Base-by-base conservation (phyloP, 352 stramenopile genomes). In the Phytophthora kernoviae region DNA sequence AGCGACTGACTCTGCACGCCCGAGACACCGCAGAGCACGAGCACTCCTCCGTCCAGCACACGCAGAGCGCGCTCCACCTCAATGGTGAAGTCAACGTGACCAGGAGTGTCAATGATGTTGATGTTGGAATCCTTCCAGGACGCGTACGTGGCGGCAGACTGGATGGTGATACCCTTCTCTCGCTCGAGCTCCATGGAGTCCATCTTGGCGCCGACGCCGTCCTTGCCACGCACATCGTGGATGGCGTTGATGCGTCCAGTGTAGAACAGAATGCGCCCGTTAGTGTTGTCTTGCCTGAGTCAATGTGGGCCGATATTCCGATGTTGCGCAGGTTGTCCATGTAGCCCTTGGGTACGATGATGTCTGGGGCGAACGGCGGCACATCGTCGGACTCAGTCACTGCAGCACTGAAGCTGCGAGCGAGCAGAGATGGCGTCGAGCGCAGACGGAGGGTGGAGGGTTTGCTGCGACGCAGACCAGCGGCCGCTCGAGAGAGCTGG, bases 41-140 rank as follows among this genome's bases (percentile, higher is more conserved):
- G 76, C 53, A 99, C 90, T 22, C 94, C 97, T 22, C 98, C 98
- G 77, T 99, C 98, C 26, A 99, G 75, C 40, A 99, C 98, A 47
- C 98, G 94, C 54, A 99, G 73, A 14, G 97, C 96, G 26, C 97
- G 90, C 79, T 99, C 97, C 32, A 96, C 88, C 77, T 99, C 98
- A 70, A 99, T 98, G 2, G 98, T 99, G 67, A 99, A 99, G 77
- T 99, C 98, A 32, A 99, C 97, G 87, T 99, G 98, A 61, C 98
- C 98, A 22, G 98, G 97, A 37, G 98, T 99, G 77, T 99, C 98
- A 62, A 99, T 99, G 71, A 99, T 99, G 78, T 99, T 99, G 61
- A 99, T 97, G 78, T 99, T 96, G 39, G 91, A 84, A 69, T 99
- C 90, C 65, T 98, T 98, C 91, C 92, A 98, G 53, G 70, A 78